Conservation (phyloP, 129 eudicot species). For the Pittosporum tobira region DNA sequence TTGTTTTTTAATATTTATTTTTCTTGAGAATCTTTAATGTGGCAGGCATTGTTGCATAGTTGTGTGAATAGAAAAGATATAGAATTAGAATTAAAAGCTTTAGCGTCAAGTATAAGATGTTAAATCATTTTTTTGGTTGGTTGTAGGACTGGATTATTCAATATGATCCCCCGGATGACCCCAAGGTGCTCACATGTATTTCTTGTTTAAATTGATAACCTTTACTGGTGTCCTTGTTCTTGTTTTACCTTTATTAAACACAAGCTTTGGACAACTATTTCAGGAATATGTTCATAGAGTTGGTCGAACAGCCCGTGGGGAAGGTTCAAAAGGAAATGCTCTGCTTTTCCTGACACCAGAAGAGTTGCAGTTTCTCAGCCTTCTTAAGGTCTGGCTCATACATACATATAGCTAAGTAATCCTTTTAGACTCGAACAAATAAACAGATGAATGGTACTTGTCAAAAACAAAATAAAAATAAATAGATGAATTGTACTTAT, state of each 20-base stretch:
- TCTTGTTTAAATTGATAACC: neutral
- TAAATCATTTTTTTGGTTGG: neutral
- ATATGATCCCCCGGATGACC: constrained; percentile 59
- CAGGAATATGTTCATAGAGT: constrained; percentile 69
- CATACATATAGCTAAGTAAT: neutral
- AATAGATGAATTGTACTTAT: neutral
- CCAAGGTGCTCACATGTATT: constrained; percentile 28
- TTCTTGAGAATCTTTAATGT: neutral
- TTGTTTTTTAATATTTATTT: neutral
- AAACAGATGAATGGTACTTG: neutral
- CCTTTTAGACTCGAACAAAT: neutral
- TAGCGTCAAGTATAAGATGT: neutral
- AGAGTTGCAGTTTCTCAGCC: constrained; percentile 38
- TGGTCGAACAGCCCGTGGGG: constrained; percentile 70
- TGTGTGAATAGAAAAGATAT: neutral
- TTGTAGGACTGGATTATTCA: constrained; percentile 61
- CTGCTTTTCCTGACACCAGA: constrained; percentile 53
- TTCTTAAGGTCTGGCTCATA: constrained; percentile 35
- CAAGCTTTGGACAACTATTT: neutral
- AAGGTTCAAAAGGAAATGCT: constrained; percentile 55
- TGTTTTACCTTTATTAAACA: neutral
- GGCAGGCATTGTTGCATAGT: neutral
- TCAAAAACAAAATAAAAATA: no score
- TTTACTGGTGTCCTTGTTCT: no score
- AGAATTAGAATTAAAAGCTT: neutral